Percentiles rank a stretch among this genome's conserved stretches.
phyloP scores from a whole-genome alignment of 768 basidiomycete species.

The Brasilioporus rufonigricans region DNA sequence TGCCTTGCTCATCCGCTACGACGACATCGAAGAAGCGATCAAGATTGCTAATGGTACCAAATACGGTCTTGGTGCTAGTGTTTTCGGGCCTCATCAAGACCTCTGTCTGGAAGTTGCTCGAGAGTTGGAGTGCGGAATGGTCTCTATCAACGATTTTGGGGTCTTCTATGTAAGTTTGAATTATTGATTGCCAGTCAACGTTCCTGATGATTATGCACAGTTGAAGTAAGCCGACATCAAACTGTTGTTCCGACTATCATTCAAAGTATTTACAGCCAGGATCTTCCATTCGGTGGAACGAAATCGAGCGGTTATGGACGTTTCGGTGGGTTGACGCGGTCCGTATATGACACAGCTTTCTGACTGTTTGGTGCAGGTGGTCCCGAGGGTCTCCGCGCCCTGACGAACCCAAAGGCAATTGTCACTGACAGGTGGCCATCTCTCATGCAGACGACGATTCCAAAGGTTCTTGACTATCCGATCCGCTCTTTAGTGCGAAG shows the following conservation, averaged over 20 bases:
- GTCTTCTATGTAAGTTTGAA: constrained; percentile 69
- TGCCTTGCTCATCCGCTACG: constrained; percentile 82
- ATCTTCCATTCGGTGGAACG: constrained; percentile 91
- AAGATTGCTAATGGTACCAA: constrained; percentile 83
- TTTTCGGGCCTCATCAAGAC: constrained; percentile 85
- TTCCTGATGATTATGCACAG: constrained; percentile 35
- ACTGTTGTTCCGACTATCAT: constrained; percentile 6
- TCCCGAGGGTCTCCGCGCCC: constrained; percentile 84
- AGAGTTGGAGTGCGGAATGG: constrained; percentile 91
- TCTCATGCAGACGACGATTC: constrained; percentile 80
- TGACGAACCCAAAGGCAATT: constrained; percentile 89
- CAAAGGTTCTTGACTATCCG: constrained; percentile 83
- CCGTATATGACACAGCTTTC: constrained; percentile 1
- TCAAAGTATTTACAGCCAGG: constrained; percentile 53
- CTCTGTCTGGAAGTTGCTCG: constrained; percentile 79
- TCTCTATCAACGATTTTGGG: constrained; percentile 92
- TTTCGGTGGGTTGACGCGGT: constrained; percentile 57
- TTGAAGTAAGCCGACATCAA: constrained; percentile 53
- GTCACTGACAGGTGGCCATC: constrained; percentile 85
- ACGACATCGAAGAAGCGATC: constrained; percentile 81
- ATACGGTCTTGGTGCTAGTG: constrained; percentile 91
- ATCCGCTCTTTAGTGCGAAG: constrained; percentile 67
- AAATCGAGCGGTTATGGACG: constrained; percentile 93
- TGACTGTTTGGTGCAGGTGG: constrained; percentile 59
- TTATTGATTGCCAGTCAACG: neutral